Evolutionary conservation across 176 grass and related monocot genomes (phyloP), one percentile per base, ranked within the genome.

Genomic region (Juncus effusus): DNA sequence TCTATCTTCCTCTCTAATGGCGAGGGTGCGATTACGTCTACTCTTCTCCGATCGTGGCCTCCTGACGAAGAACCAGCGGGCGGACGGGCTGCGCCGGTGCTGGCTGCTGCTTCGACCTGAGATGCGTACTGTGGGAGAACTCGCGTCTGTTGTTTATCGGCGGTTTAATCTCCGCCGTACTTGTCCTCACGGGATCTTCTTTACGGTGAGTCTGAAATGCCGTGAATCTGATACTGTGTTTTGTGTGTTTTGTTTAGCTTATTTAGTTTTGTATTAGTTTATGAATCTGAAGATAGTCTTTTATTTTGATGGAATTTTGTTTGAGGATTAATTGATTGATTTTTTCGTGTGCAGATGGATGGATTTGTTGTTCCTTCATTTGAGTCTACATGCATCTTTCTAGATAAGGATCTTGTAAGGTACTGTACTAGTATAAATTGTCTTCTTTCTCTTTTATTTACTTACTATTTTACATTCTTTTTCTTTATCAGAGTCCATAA

Each of bases 341-440:
- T 80, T 47, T 77, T 51, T 69, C 77, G n/a, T 37, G 56, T 37
- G 56, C 77, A 91, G 91, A 96, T 96, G 79, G 91, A 96, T 83
- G 79, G 69, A 62, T 91, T 88, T 70, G 62, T 44, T 38, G 44
- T 96, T 59, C 91, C 91, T 12, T 72, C 82, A 12, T 88, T 73
- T 39, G 82, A 88, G 75, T 85, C 87, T 3, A 88, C 74, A 49
- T 68, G 82, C 65, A 87, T 96, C 64, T 91, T 96, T 81, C 83
- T 76, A 69, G 82, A 96, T 39, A 96, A 83, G 40, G 91, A 96
- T 74, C 65, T 85, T 42, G 51, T 96, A 62, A 96, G 87, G 91
- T 96, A 82, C 36, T 36, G 91, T 96, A 82, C 36, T 36, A 45
- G 67, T 49, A 61, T 65, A 45, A 63, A 67, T 15, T 45, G 13